Conservation (phyloP, 2,329 filamentous ascomycete genomes). For the Epichloe amarillans region DNA sequence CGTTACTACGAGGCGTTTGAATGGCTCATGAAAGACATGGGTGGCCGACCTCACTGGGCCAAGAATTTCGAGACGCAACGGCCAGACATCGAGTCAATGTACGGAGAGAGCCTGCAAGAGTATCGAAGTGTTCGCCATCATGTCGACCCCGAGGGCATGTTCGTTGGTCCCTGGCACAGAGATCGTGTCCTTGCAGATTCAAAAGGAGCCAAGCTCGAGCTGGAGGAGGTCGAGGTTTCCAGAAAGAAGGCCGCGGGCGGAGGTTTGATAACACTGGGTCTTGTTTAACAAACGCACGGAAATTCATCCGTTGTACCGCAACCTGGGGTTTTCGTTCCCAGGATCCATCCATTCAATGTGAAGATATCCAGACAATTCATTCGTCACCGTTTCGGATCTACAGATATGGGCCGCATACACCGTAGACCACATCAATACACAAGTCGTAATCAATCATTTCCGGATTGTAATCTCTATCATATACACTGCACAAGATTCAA, state of each 20-base stretch:
- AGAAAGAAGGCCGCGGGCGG: conserved; percentile 13
- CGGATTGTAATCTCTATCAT: neutral
- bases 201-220: conserved; percentile 15
- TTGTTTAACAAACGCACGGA: neutral
- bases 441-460: conserved; percentile 1
- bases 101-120: conserved; percentile 50
- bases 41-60: conserved; percentile 77
- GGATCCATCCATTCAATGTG: too few relatives aligned
- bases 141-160: conserved; percentile 72
- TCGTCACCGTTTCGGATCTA: too few relatives aligned
- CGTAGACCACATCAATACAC: too few relatives aligned
- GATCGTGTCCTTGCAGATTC: conserved; percentile 41
- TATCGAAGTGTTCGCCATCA: conserved; percentile 58
- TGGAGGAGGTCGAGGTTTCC: conserved; percentile 24
- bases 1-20: conserved; percentile 86
- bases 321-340: too few relatives aligned
- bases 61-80: conserved; percentile 67
- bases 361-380: too few relatives aligned
- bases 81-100: conserved; percentile 51
- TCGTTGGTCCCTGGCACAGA: conserved; percentile 82
- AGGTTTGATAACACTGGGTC: conserved; percentile 14
- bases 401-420: too few relatives aligned
- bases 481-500: neutral
- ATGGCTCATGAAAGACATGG: conserved; percentile 76
- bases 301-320: too few relatives aligned